Conservation (phyloP, 1,284 basidiomycete species). For the Schizophyllum amplum region DNA sequence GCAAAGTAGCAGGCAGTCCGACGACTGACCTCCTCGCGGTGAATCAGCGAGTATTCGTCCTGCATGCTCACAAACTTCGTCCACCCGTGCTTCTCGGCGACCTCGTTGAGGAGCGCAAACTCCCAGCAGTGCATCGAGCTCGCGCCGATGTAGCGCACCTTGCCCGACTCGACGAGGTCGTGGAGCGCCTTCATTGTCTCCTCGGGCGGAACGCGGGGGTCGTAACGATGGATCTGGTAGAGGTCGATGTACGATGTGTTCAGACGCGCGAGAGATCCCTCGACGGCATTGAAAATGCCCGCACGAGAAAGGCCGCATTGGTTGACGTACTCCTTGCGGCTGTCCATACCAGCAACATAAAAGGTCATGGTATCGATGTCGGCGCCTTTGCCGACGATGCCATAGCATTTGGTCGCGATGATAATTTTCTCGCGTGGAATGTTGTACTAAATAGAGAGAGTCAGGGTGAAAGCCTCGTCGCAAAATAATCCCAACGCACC, state of each 20-base stretch:
- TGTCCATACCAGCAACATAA: neutral
- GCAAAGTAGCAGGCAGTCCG: too few species aligned
- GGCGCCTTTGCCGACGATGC: constrained; percentile 12
- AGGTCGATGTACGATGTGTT: constrained; percentile 39
- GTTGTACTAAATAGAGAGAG: constrained; percentile 26
- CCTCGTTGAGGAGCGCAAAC: constrained; percentile 32
- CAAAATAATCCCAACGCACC: constrained; percentile 13
- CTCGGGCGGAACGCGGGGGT: constrained; percentile 24
- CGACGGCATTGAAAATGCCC: constrained; percentile 37
- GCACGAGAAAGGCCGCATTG: constrained; percentile 33
- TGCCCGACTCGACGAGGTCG: constrained; percentile 33
- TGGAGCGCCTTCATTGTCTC: constrained; percentile 40
- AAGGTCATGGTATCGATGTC: neutral
- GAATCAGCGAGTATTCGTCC: constrained; percentile 27
- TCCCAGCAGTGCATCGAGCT: constrained; percentile 36
- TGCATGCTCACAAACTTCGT: constrained; percentile 31
- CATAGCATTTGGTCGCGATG: constrained; percentile 33
- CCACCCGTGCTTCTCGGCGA: constrained; percentile 23
- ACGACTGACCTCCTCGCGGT: constrained; percentile 29
- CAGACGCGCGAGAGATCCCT: constrained; percentile 33
- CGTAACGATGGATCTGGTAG: constrained; percentile 36
- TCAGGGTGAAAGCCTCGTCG: neutral
- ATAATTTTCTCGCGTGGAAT: constrained; percentile 49
- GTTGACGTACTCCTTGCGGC: constrained; percentile 28
- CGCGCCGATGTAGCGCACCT: constrained; percentile 36